phyloP scores from a whole-genome alignment of 2,329 filamentous ascomycete species.

The Fusarium sp. region DNA sequence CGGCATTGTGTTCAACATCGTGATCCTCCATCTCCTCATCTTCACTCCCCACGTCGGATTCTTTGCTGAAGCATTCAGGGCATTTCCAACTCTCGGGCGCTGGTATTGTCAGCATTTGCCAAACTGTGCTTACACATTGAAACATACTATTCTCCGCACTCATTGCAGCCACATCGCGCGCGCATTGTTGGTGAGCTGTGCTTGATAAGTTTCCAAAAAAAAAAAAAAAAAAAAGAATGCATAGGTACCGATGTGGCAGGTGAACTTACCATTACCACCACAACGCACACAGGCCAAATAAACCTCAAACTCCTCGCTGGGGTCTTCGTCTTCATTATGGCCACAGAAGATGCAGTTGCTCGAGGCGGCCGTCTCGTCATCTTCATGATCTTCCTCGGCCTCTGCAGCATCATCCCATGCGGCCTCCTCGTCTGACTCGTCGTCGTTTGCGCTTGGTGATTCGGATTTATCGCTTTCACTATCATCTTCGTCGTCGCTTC shows the following conservation, averaged over 20 bases:
- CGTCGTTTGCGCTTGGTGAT: constrained; percentile 61
- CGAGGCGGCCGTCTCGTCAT: constrained; percentile 61
- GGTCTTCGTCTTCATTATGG: constrained; percentile 84
- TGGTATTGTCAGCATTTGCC: constrained; percentile 39
- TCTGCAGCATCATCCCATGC: constrained; percentile 67
- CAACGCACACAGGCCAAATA: constrained; percentile 82
- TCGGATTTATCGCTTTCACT: constrained; percentile 59
- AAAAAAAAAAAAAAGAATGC: neutral
- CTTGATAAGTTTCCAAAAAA: constrained; percentile 49
- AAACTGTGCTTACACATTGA: neutral
- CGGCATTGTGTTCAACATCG: constrained; percentile 37
- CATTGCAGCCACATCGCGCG: constrained; percentile 68
- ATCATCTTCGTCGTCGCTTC: constrained; percentile 61
- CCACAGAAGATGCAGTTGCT: constrained; percentile 77
- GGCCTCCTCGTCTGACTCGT: constrained; percentile 58
- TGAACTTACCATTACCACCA: constrained; percentile 80
- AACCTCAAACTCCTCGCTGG: constrained; percentile 81
- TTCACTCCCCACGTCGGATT: constrained; percentile 47
- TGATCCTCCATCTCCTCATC: constrained; percentile 44
- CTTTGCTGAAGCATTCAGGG: constrained; percentile 56
- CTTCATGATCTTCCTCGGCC: constrained; percentile 64
- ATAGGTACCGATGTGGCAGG: constrained; percentile 17
- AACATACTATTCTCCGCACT: constrained; percentile 48
- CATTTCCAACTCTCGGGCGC: constrained; percentile 62
- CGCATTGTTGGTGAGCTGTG: constrained; percentile 91